Conservation (phyloP, 2,329 filamentous ascomycete genomes). For the Aspergillus ochraceus region DNA sequence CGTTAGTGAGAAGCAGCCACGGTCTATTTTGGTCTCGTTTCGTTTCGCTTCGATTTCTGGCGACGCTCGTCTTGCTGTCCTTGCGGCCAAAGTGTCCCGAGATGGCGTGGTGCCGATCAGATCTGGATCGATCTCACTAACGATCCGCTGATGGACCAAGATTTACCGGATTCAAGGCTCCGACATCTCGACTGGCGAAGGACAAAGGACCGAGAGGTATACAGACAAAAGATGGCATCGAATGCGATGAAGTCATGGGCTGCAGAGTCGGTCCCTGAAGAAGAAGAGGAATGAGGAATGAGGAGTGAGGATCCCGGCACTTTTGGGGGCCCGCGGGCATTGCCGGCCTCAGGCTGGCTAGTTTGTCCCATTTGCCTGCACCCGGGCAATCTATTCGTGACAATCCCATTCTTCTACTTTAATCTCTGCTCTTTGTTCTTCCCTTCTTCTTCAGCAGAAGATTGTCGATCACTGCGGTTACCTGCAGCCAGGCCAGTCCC, state of each 20-base stretch:
- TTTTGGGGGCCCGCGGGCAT: no score
- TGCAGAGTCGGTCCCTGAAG: no score
- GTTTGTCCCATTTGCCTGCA: background rate
- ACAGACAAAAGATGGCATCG: no score
- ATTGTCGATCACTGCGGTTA: background rate
- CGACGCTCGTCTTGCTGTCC: background rate
- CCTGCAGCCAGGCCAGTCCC: background rate
- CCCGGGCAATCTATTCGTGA: background rate
- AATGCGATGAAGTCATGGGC: no score
- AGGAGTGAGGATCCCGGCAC: no score
- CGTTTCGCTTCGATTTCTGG: background rate
- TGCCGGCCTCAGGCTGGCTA: background rate
- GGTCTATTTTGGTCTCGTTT: no score
- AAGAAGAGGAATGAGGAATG: no score
- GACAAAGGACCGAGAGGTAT: no score
- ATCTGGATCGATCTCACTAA: background rate
- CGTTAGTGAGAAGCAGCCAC: background rate
- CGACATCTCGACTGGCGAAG: no score
- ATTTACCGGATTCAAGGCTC: background rate
- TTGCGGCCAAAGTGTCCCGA: constrained; percentile 6
- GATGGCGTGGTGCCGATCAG: constrained; percentile 10
- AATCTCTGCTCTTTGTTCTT: no score
- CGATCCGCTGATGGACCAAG: background rate
- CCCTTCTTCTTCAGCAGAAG: no score
- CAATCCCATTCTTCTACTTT: background rate